These are phyloP conservation scores for Fraxinus nigra DNA, from an alignment of 305 asterid species.

Conservation along the genomic window DNA sequence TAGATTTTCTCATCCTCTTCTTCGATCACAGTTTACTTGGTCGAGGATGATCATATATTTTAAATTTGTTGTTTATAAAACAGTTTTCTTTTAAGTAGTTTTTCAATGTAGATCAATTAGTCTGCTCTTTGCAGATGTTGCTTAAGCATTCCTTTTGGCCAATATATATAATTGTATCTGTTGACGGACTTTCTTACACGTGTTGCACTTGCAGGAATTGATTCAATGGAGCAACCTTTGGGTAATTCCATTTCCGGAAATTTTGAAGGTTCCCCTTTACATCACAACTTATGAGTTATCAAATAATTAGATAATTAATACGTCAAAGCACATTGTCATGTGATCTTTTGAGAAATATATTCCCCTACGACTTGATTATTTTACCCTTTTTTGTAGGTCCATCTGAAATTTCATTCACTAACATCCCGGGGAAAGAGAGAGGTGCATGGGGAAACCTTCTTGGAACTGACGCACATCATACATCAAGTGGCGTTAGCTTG, in stretches of 20 bases:
- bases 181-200: background rate
- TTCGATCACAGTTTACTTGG: background rate
- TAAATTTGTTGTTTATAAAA: background rate
- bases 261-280: conserved; percentile 23
- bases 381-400: conserved; percentile 21
- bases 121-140: background rate
- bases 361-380: background rate
- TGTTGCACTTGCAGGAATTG: conserved; percentile 23
- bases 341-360: background rate
- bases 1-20: background rate
- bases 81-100: background rate
- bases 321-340: background rate
- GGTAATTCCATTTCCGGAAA: conserved; percentile 22
- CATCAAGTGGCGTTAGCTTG: conserved; percentile 46
- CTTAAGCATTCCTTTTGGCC: background rate
- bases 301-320: background rate
- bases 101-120: background rate
- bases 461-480: conserved; percentile 29
- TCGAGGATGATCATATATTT: background rate
- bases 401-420: conserved; percentile 19
- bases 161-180: background rate
- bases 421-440: conserved; percentile 29
- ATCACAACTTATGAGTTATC: background rate
- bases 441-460: conserved; percentile 38
- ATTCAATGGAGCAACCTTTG: conserved; percentile 33